Conservation (phyloP, 2,329 filamentous ascomycete species). For the Xylaria hypoxylon region DNA sequence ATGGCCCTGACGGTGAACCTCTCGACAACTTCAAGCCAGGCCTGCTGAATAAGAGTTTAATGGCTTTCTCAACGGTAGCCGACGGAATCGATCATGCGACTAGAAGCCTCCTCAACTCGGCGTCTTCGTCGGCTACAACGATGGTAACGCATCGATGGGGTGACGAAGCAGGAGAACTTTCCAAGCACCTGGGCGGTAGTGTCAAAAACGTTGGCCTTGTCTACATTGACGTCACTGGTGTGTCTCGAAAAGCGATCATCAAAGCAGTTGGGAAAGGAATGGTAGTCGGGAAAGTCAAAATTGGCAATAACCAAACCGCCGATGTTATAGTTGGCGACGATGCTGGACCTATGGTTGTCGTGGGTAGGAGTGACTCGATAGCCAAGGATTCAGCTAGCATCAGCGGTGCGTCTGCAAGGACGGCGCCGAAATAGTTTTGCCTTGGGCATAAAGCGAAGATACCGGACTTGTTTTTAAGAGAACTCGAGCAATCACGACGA, state of each 20-base stretch:
- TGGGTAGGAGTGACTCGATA: slow-evolving; percentile 37
- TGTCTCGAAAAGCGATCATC: slow-evolving; percentile 87
- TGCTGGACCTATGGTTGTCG: slow-evolving; percentile 52
- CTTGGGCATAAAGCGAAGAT: background rate
- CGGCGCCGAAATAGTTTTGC: slow-evolving; percentile 37
- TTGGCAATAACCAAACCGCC: slow-evolving; percentile 67
- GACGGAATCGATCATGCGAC: slow-evolving; percentile 93
- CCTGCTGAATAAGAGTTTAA: slow-evolving; percentile 92
- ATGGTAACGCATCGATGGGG: slow-evolving; percentile 94
- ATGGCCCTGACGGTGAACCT: slow-evolving; percentile 76
- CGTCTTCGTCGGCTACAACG: slow-evolving; percentile 82
- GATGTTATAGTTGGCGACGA: slow-evolving; percentile 75
- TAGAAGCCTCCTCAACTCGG: slow-evolving; percentile 78
- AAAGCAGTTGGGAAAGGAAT: slow-evolving; percentile 98
- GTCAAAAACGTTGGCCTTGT: slow-evolving; percentile 97
- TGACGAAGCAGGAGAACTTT: slow-evolving; percentile 82
- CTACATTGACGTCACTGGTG: slow-evolving; percentile 95
- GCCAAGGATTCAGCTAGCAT: slow-evolving; percentile 41
- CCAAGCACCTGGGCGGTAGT: slow-evolving; percentile 80
- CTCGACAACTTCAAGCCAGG: slow-evolving; percentile 83
- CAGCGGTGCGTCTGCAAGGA: slow-evolving; percentile 40
- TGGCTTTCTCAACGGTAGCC: slow-evolving; percentile 93
- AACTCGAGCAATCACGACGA: background rate
- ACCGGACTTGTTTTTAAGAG: background rate
- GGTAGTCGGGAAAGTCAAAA: slow-evolving; percentile 85